These are phyloP conservation scores for Aspergillus jensenii DNA, from an alignment of 2,329 filamentous ascomycete genomes.

Conservation along the genomic window DNA sequence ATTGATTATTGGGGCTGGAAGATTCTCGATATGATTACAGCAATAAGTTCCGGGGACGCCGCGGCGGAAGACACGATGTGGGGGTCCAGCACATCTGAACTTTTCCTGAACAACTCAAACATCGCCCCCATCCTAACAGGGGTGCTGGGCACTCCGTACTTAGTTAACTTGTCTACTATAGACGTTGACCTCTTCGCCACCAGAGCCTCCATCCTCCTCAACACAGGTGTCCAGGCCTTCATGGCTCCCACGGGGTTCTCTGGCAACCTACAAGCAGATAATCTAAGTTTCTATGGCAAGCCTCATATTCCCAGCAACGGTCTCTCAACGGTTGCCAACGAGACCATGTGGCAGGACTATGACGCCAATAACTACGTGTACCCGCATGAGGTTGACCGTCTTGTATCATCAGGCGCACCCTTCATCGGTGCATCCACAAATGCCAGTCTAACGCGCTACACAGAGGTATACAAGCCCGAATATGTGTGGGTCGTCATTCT, in stretches of 20 bases:
- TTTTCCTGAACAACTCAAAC: slow-evolving; percentile 3
- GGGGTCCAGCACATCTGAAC: neutral
- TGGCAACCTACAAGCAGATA: neutral
- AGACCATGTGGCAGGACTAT: neutral
- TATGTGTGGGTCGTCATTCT: slow-evolving; percentile 7
- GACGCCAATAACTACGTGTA: neutral
- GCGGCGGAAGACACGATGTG: neutral
- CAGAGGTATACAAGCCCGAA: slow-evolving; percentile 3
- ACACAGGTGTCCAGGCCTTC: slow-evolving; percentile 7
- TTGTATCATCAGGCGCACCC: neutral
- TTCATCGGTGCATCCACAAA: slow-evolving; percentile 5
- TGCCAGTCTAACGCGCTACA: slow-evolving; percentile 1
- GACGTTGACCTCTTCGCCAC: too few species aligned
- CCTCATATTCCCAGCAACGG: neutral
- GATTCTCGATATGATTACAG: neutral
- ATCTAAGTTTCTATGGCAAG: slow-evolving; percentile 4
- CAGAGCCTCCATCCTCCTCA: slow-evolving; percentile 6
- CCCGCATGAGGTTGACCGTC: neutral
- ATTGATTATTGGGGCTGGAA: slow-evolving; percentile 7
- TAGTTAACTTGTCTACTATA: too few species aligned
- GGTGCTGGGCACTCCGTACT: too few species aligned
- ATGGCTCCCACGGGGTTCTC: slow-evolving; percentile 8
- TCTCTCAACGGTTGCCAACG: neutral
- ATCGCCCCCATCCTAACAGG: neutral
- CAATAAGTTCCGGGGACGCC: neutral